Conservation (phyloP, 306 rosid species). For the Aeschynomene evenia region DNA sequence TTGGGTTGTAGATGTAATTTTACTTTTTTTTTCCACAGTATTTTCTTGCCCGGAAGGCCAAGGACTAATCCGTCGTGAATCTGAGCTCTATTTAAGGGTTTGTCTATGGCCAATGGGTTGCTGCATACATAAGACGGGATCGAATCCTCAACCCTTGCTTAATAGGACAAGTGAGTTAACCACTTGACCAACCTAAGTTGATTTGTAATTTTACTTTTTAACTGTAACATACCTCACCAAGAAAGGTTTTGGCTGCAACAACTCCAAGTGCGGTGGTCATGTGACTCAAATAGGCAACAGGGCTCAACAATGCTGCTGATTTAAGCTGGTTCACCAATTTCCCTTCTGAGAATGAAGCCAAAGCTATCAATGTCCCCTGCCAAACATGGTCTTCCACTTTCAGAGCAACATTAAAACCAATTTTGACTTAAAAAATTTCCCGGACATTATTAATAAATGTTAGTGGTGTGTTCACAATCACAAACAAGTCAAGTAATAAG, state of each 20-base stretch:
- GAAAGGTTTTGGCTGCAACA: slow-evolving; percentile 57
- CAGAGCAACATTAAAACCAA: not conserved
- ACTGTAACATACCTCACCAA: slow-evolving; percentile 71
- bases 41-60: too few species aligned
- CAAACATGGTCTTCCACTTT: slow-evolving; percentile 27
- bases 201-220: too few species aligned
- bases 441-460: not conserved
- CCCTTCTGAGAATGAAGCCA: slow-evolving; percentile 77
- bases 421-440: not conserved
- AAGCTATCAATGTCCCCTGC: slow-evolving; percentile 73
- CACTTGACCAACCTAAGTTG: too few species aligned
- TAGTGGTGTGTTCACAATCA: not conserved
- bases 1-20: too few species aligned
- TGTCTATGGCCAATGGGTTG: too few species aligned
- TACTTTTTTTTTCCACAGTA: too few species aligned
- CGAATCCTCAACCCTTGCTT: too few species aligned
- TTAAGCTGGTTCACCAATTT: slow-evolving; percentile 55
- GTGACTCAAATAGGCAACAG: slow-evolving; percentile 77
- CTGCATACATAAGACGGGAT: too few species aligned
- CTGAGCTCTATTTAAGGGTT: too few species aligned
- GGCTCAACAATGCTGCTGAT: slow-evolving; percentile 77
- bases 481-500: too few species aligned
- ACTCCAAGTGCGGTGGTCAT: slow-evolving; percentile 62
- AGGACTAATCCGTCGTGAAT: too few species aligned
- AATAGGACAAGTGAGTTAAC: too few species aligned